Conservation (phyloP, 768 basidiomycete species). For the Lentinula detonsa region DNA sequence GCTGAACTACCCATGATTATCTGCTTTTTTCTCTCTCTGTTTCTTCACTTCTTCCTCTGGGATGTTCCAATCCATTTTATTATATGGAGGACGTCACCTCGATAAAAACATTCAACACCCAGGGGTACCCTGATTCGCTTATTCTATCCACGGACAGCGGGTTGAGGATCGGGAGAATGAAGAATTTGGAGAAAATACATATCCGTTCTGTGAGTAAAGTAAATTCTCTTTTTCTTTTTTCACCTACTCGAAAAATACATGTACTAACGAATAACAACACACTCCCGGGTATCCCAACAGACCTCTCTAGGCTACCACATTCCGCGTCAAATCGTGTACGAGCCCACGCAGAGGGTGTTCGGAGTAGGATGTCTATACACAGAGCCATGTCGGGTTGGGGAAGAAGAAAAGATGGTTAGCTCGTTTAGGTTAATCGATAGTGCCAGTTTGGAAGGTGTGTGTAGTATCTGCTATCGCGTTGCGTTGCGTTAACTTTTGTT, state of each 20-base stretch:
- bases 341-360: constrained; percentile 46
- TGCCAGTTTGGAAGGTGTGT: constrained; percentile 52
- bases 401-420: constrained; percentile 29
- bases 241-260: neutral
- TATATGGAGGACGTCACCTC: constrained; percentile 42
- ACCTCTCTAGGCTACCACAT: constrained; percentile 66
- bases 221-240: neutral
- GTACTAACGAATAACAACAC: no score
- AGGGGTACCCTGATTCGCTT: constrained; percentile 45
- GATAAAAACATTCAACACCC: constrained; percentile 43
- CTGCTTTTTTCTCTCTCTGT: no score
- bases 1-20: no score
- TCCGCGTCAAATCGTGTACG: constrained; percentile 63
- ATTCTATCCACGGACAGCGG: constrained; percentile 48
- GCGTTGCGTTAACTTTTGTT: no score
- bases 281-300: constrained; percentile 28
- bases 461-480: neutral
- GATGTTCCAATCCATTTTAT: no score
- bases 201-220: constrained; percentile 57
- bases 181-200: constrained; percentile 72
- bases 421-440: constrained; percentile 67
- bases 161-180: constrained; percentile 61
- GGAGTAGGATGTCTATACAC: constrained; percentile 59
- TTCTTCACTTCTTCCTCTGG: no score
- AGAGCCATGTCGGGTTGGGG: constrained; percentile 49